Evolutionary conservation across 768 basidiomycete species (phyloP), one percentile per base, ranked within the genome.

Genomic region (Trametes cingulata): DNA sequence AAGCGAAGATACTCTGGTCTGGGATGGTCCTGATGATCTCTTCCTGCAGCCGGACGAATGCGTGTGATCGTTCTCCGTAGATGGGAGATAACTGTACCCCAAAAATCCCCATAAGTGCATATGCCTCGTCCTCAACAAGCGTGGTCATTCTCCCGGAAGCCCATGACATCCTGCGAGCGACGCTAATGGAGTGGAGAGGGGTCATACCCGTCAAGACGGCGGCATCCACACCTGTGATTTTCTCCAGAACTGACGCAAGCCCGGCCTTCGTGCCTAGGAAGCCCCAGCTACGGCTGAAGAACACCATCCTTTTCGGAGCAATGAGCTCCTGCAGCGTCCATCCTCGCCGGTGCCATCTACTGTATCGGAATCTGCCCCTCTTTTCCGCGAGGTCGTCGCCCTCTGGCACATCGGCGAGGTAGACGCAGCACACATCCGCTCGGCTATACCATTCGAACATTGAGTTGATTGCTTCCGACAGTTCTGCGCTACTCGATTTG

Each of bases 1-100:
- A 59, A 2, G 51, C 58, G 42, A 59, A 42, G 20, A 59, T 25
- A 36, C 50, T 59, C 58, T 59, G 58, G 58, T 59, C 58, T n/a
- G 58, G 58, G 29, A 52, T 46, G 33, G 14, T 9, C 35, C 22
- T 41, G 14, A 59, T 41, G 22, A 52, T 47, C 58, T 59, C 58
- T n/a, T 50, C 37, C 42, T 59, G 58, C 15, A 59, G 42, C 0
- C 58, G 41, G 20, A 52, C 4, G 42, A 59, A 59, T 6, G 58
- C 58, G 24, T 42, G 41, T 9, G 17, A 20, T 0, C 58, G 50
- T 22, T 59, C 58, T 1, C 58, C 58, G 43, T 52, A 59, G 20
- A 59, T 37, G 9, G 58, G 51, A 0, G 50, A 35, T 51, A 59
- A 36, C 22, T 45, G 51, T 24, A 59, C 39, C 20, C 27, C 51